Percentiles rank a stretch among this genome's conserved stretches.
Evolutionary conservation across 495 filamentous ascomycete species (phyloP).

Genomic region (Penicillium paradoxum): DNA sequence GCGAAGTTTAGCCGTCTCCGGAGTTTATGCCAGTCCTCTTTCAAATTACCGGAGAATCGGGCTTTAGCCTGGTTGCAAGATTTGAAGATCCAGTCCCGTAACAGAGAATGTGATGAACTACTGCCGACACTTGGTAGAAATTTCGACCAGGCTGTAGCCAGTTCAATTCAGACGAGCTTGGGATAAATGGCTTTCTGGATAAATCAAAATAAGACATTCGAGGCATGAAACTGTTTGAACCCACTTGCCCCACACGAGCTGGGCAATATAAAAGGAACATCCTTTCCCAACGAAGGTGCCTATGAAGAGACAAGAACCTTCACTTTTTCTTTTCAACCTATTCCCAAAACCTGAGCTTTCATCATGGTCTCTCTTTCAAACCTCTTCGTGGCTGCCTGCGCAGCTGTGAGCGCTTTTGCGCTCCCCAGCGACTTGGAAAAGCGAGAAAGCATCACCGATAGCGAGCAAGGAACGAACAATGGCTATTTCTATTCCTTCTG

Average conservation of each 20-base stretch:
- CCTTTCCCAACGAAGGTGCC: not conserved
- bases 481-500: conserved; percentile 62
- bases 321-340: not conserved
- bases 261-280: conserved; percentile 1
- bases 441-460: conserved; percentile 33
- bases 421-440: conserved; percentile 34
- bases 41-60: not conserved
- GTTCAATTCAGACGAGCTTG: not conserved
- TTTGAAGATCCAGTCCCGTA: not conserved
- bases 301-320: not conserved
- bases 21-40: not conserved
- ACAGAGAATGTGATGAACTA: not conserved
- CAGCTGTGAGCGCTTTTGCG: conserved; percentile 33
- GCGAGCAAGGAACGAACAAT: conserved; percentile 48
- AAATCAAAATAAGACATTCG: conserved; percentile 1
- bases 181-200: conserved; percentile 6
- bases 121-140: not conserved
- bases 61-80: not conserved
- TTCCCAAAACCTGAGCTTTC: not conserved
- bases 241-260: not conserved
- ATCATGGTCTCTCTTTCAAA: conserved; percentile 47
- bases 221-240: not conserved
- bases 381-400: conserved; percentile 34
- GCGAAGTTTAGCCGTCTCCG: not conserved
- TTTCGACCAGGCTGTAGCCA: not conserved